Percentiles rank a stretch among this genome's conserved stretches.
phyloP scores from a whole-genome alignment of 306 rosid species.

The Vigna radiata region DNA sequence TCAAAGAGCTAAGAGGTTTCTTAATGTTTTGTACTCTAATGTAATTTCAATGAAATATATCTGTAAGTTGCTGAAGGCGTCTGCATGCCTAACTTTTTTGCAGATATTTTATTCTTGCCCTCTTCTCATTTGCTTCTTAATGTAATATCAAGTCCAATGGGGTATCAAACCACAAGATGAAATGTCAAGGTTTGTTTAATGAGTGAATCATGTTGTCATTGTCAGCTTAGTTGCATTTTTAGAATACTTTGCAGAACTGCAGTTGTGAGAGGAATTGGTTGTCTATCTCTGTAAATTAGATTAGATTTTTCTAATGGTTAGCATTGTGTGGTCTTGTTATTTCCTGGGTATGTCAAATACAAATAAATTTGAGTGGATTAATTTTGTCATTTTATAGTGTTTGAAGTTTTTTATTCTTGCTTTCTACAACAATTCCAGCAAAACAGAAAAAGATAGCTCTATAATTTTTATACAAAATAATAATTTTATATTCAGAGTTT shows the following conservation, averaged over 20 bases:
- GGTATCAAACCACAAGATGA: constrained; percentile 29
- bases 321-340: not conserved
- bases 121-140: constrained; percentile 34
- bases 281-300: constrained; percentile 1
- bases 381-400: not conserved
- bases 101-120: constrained; percentile 47
- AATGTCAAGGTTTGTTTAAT: constrained; percentile 28
- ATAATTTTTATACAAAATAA: not conserved
- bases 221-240: constrained; percentile 10
- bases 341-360: not conserved
- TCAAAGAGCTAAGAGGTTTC: constrained; percentile 68
- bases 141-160: constrained; percentile 36
- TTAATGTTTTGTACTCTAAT: constrained; percentile 48
- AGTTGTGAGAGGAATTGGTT: not conserved
- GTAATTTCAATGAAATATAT: constrained; percentile 53
- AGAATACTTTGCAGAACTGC: not conserved
- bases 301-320: not conserved
- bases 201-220: constrained; percentile 42
- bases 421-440: not conserved
- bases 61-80: constrained; percentile 56
- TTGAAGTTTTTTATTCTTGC: not conserved
- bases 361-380: not conserved
- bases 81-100: constrained; percentile 54
- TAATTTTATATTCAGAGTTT: not conserved
- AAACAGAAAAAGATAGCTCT: not conserved